Evolutionary conservation across 2,329 filamentous ascomycete species (phyloP), one percentile per base, ranked within the genome.

Genomic region (Trichophyton rubrum): DNA sequence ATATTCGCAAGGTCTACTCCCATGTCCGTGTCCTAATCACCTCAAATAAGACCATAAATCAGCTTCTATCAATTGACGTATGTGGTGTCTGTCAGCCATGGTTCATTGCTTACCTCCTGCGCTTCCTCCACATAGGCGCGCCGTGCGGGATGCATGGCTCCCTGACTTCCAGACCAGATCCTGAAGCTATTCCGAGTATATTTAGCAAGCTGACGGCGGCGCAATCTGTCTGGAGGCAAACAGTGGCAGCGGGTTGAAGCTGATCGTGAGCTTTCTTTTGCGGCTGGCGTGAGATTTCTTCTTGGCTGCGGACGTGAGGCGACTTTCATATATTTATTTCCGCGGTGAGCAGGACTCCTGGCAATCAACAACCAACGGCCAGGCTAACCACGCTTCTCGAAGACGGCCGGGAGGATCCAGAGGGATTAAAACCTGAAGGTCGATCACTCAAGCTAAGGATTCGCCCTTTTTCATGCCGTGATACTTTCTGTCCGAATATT

Each of bases 101-200:
- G 20, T 11, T 3, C 9, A 24, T n/a, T 41, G 41, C 82, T 78
- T 80, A 88, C 86, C 78, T 86, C 82, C 59, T 80, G 75, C 70
- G 83, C 85, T 71, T 96, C 92, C 80, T 97, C 92, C 65, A 97
- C 90, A 74, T 95, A 96, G 47, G 92, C 92, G 75, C 92, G 87
- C 66, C 93, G 84, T 72, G 92, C 85, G 62, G 92, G 92, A 78
- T 96, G 92, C 78, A 95, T 81, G 72, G 76, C 81, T 58, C 58
- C 41, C 33, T 15, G 35, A 27, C 7, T 8, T 27, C 20, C 13
- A 13, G 15, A 2, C 15, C 30, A 15, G 51, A 55, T 17, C 33
- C 15, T 38, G 7, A 33, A 33, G 51, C 24, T 55, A 17, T 35
- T 17, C n/a, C 2, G n/a, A 55, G n/a, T 33, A 33, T 55, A 55